A percentile compares a stretch with the other conserved stretches of the same genome.
phyloP scores from a whole-genome alignment of 1,284 basidiomycete species.

The Prillingera fragicola region DNA sequence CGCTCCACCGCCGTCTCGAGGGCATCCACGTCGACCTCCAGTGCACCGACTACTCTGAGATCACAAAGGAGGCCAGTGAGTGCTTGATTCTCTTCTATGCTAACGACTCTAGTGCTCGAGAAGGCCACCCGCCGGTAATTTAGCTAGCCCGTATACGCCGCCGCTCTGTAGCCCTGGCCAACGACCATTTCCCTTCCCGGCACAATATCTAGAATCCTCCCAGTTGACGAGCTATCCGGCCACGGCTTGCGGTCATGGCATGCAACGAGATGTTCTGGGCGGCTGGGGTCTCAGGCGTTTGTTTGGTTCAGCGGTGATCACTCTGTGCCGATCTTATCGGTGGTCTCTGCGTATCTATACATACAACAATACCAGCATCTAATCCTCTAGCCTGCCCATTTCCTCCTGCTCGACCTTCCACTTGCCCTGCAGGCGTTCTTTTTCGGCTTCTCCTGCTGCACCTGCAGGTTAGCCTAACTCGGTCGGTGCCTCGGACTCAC shows the following conservation, averaged over 20 bases:
- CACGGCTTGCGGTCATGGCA: not conserved
- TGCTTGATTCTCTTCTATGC: slow-evolving; percentile 19
- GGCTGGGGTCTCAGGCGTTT: not conserved
- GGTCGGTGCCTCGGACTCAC: slow-evolving; percentile 2
- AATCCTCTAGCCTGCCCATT: slow-evolving; percentile 11
- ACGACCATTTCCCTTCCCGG: no score
- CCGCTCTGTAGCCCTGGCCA: no score
- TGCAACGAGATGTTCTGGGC: slow-evolving; percentile 3
- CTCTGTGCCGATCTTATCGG: no score
- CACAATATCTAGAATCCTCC: no score
- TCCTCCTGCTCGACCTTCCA: slow-evolving; percentile 12
- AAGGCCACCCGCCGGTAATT: slow-evolving; percentile 37
- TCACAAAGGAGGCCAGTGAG: slow-evolving; percentile 70
- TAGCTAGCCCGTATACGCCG: not conserved
- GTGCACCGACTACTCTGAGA: slow-evolving; percentile 74
- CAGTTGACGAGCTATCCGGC: no score
- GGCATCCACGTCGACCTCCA: slow-evolving; percentile 63
- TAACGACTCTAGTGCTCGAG: slow-evolving; percentile 29
- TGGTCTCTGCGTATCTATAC: slow-evolving; percentile 7
- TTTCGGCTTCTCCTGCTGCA: slow-evolving; percentile 11
- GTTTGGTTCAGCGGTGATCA: no score
- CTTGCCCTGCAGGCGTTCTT: slow-evolving; percentile 6
- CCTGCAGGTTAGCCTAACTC: slow-evolving; percentile 6
- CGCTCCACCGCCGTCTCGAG: slow-evolving; percentile 63
- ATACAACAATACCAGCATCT: slow-evolving; percentile 12